A percentile compares a stretch with the other conserved stretches of the same genome.
Conservation (phyloP, 108 stramenopile species). For the Cyclostephanos tholiformis region DNA sequence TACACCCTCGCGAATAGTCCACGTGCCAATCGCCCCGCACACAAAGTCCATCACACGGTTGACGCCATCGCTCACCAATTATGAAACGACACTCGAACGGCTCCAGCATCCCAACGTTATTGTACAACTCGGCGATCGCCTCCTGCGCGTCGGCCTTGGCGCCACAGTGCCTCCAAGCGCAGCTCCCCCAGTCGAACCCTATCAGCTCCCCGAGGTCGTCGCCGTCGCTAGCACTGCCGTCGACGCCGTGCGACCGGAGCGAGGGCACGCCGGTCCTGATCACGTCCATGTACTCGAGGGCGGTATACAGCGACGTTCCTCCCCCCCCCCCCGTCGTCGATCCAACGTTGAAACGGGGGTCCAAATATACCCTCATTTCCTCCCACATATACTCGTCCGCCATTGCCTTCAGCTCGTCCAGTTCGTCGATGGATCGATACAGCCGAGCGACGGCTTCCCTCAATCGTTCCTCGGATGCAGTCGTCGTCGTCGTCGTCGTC, state of each 20-base stretch:
- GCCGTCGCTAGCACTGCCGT: no score
- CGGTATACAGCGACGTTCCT: not conserved
- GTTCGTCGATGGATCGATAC: slow-evolving; percentile 46
- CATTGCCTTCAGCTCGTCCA: slow-evolving; percentile 52
- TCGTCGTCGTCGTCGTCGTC: not conserved
- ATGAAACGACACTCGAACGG: slow-evolving; percentile 80
- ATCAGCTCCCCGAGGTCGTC: slow-evolving; percentile 36
- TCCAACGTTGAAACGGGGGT: not conserved
- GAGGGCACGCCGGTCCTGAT: no score
- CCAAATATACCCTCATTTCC: slow-evolving; percentile 44
- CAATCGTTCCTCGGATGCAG: slow-evolving; percentile 40
- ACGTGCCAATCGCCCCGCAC: not conserved
- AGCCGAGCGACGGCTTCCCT: slow-evolving; percentile 46
- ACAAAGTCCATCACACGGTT: not conserved
- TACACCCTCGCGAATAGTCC: not conserved
- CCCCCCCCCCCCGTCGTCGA: not conserved
- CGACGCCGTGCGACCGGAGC: not conserved
- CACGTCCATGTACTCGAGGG: slow-evolving; percentile 45
- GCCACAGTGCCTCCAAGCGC: slow-evolving; percentile 88
- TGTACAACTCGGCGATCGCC: slow-evolving; percentile 76
- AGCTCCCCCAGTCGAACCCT: slow-evolving; percentile 87
- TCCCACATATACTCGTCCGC: slow-evolving; percentile 80
- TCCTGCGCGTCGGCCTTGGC: slow-evolving; percentile 87
- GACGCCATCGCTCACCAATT: slow-evolving; percentile 26
- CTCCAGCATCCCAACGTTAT: slow-evolving; percentile 77